Conservation (phyloP, 2,329 filamentous ascomycete genomes). For the Ascochyta lentis region DNA sequence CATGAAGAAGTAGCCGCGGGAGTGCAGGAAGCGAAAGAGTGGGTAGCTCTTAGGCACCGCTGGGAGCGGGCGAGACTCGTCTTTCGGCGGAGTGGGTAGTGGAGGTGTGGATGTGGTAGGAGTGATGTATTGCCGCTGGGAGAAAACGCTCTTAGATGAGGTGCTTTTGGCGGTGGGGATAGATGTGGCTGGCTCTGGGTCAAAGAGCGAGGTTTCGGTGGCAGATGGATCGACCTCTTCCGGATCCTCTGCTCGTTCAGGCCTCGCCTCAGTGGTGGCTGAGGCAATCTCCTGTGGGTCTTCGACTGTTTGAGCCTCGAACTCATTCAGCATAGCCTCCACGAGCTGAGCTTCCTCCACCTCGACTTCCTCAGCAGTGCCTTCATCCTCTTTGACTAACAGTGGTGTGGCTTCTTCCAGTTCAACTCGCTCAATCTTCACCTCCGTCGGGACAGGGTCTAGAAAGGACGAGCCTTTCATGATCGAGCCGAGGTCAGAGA, state of each 20-base stretch:
- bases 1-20: conserved; percentile 82
- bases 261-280: background rate
- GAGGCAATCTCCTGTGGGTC: background rate
- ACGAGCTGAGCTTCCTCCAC: conserved; percentile 1
- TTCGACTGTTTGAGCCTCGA: background rate
- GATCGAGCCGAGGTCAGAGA: conserved; percentile 28
- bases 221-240: background rate
- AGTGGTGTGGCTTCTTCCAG: conserved; percentile 4
- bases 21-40: conserved; percentile 81
- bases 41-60: conserved; percentile 62
- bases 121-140: conserved; percentile 49
- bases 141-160: conserved; percentile 19
- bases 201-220: conserved; percentile 36
- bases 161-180: conserved; percentile 15
- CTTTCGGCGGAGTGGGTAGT: conserved; percentile 28
- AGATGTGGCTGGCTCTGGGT: conserved; percentile 20
- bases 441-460: conserved; percentile 4
- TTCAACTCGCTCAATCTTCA: conserved; percentile 2
- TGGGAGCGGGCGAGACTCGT: conserved; percentile 41
- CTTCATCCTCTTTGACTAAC: conserved; percentile 4
- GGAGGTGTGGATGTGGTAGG: conserved; percentile 55
- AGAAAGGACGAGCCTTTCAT: conserved; percentile 36
- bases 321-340: conserved; percentile 12
- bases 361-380: background rate
- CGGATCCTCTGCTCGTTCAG: background rate